Evolutionary conservation across 371 early-diverging fungal species (phyloP), one percentile per base, ranked within the genome.

Genomic region (Mucor plumbeus): DNA sequence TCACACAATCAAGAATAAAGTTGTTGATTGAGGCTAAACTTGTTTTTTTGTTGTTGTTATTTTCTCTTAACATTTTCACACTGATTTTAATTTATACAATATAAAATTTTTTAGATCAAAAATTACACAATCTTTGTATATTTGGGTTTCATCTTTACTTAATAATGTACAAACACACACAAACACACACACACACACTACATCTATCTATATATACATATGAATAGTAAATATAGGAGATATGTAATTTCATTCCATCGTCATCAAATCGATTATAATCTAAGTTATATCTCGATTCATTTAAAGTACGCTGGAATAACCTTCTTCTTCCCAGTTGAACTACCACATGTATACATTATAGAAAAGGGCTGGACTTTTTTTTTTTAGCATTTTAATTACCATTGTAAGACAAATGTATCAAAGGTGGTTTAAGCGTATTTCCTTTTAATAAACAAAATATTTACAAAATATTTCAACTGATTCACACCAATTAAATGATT

Each of bases 371-470:
- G 58, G 58, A 39, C 55, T 55, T 35, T 34, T 26, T 50, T 21
- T 50, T 50, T 50, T 50, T 21, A 21, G 50, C 21, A 44, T n/a
- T 15, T 6, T 5, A 44, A 17, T 19, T 7, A 53, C 13, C 21
- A 26, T 19, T 21, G 53, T 53, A 53, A 53, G 53, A 53, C 44
- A 17, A 44, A 44, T 44, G 7, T 17, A 44, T 44, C 53, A 53
- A 53, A 31, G 55, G 55, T 55, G 55, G 55, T 55, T 55, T 55
- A 55, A 55, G 55, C 55, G 55, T 35, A 55, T 50, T 50, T 44
- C 4, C 11, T 38, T 38, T 9, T 38, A 21, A 0, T 21, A 50
- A 11, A 50, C 13, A 50, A 11, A 38, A 38, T 38, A 38, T 38
- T 11, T 11, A 21, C n/a, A 50, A 11, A 11, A 50, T 26, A 50